These are phyloP conservation scores for Paecilomyces variotii DNA, from an alignment of 2,329 filamentous ascomycete genomes.

Conservation along the genomic window DNA sequence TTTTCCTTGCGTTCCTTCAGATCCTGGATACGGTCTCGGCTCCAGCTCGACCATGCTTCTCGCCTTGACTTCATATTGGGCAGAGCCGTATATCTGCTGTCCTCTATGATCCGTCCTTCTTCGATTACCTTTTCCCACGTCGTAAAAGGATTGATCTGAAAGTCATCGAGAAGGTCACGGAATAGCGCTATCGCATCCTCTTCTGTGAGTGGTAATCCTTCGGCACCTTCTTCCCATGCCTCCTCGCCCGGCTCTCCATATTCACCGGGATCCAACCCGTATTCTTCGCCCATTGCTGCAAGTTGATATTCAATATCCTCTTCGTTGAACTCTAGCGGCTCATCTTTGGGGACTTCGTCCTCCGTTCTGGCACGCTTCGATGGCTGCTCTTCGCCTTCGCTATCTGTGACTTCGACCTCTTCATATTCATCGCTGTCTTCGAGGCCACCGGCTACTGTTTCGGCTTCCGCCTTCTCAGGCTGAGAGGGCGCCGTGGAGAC, in stretches of 20 bases:
- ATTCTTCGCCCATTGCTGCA: constrained; percentile 80
- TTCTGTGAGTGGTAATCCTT: constrained; percentile 62
- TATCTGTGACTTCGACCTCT: constrained; percentile 64
- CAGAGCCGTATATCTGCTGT: constrained; percentile 77
- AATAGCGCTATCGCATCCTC: constrained; percentile 73
- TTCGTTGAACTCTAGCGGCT: constrained; percentile 73
- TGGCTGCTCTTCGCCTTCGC: constrained; percentile 43
- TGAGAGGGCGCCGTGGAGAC: constrained; percentile 4
- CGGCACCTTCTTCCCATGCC: constrained; percentile 61
- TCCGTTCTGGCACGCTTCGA: constrained; percentile 45
- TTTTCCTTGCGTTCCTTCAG: constrained; percentile 65
- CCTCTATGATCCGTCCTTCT: constrained; percentile 71
- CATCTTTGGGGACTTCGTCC: constrained; percentile 37
- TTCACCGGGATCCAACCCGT: constrained; percentile 67
- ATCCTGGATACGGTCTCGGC: constrained; percentile 62
- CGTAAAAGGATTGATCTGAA: constrained; percentile 73
- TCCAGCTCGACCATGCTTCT: constrained; percentile 81
- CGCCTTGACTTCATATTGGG: constrained; percentile 71
- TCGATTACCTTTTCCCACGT: constrained; percentile 88
- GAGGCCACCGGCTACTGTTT: constrained; percentile 27
- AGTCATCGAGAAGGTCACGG: constrained; percentile 77
- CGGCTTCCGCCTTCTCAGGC: constrained; percentile 10
- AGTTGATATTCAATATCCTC: constrained; percentile 92
- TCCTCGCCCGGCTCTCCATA: constrained; percentile 56
- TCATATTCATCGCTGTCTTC: constrained; percentile 66